Evolutionary conservation across 2,329 filamentous ascomycete species (phyloP).

Genomic region (Neofusicoccum kwambonambiense): DNA sequence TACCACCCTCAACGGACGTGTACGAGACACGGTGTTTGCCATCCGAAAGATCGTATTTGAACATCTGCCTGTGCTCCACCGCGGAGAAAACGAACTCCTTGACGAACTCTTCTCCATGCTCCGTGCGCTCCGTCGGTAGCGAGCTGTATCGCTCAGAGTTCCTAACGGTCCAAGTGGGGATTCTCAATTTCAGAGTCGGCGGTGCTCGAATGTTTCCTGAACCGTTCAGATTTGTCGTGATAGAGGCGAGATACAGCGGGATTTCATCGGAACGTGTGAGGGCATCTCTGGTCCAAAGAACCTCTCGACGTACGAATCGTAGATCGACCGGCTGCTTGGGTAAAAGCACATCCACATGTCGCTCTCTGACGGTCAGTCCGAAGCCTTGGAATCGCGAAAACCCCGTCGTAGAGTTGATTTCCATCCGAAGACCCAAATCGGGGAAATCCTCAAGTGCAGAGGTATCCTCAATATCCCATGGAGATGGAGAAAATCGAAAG

Average conservation of each 20-base stretch:
- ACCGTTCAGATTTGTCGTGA: slow-evolving; percentile 20
- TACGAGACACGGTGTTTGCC: slow-evolving; percentile 23
- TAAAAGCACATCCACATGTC: slow-evolving; percentile 30
- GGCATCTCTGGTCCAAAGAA: slow-evolving; percentile 20
- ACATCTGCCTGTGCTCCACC: slow-evolving; percentile 29
- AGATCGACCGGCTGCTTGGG: slow-evolving; percentile 31
- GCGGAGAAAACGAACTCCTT: slow-evolving; percentile 32
- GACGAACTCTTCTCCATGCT: slow-evolving; percentile 13
- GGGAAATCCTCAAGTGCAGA: slow-evolving; percentile 24
- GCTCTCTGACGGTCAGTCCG: slow-evolving; percentile 26
- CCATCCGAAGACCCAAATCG: slow-evolving; percentile 26
- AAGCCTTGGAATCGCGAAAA: slow-evolving; percentile 25
- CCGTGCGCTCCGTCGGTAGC: background rate
- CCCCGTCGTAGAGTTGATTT: slow-evolving; percentile 16
- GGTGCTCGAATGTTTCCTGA: slow-evolving; percentile 30
- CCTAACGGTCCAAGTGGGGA: slow-evolving; percentile 32
- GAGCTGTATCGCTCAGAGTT: background rate
- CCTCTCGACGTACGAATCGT: slow-evolving; percentile 25
- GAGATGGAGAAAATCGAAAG: slow-evolving; percentile 11
- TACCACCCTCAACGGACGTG: slow-evolving; percentile 28
- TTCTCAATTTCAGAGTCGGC: slow-evolving; percentile 23
- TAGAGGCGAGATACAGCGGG: slow-evolving; percentile 24
- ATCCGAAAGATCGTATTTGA: slow-evolving; percentile 20
- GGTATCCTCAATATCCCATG: background rate
- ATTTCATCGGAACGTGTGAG: slow-evolving; percentile 21